Conservation (phyloP, 2,329 filamentous ascomycete genomes). For the Phialocephala subalpina region DNA sequence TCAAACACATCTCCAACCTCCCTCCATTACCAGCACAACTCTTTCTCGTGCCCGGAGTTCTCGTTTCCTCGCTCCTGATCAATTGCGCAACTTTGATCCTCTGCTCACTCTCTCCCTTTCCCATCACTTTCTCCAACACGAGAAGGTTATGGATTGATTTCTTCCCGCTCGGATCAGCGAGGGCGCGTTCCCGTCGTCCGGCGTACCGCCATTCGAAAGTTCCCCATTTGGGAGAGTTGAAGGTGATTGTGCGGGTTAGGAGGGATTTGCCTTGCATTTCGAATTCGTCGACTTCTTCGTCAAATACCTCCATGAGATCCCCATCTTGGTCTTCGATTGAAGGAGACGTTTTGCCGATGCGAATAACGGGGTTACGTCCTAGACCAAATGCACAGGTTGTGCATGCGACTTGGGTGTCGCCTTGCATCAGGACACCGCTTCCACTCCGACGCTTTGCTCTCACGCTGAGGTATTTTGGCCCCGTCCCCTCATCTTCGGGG, state of each 20-base stretch:
- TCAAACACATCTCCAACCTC: slow-evolving; percentile 53
- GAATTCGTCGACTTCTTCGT: not conserved
- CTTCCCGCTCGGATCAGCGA: slow-evolving; percentile 30
- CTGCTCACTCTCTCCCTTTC: slow-evolving; percentile 31
- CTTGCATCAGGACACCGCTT: not conserved
- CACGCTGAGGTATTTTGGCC: slow-evolving; percentile 59
- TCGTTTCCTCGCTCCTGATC: slow-evolving; percentile 49
- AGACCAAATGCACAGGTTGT: not conserved
- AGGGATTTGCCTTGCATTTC: not conserved
- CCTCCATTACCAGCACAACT: slow-evolving; percentile 59
- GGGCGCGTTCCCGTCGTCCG: slow-evolving; percentile 50
- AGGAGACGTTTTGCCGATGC: not conserved
- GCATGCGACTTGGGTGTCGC: not conserved
- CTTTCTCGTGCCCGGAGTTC: slow-evolving; percentile 49
- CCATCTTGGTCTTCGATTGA: not conserved
- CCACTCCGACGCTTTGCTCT: slow-evolving; percentile 54
- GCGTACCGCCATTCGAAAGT: slow-evolving; percentile 65
- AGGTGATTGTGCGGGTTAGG: slow-evolving; percentile 54
- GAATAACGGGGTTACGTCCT: not conserved
- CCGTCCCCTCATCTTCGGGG: not conserved
- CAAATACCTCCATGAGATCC: not conserved
- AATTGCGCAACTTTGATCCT: slow-evolving; percentile 51
- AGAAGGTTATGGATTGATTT: slow-evolving; percentile 51
- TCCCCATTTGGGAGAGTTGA: slow-evolving; percentile 55
- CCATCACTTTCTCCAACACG: slow-evolving; percentile 57